These are phyloP conservation scores for Pseudocercospora musae DNA, from an alignment of 2,329 filamentous ascomycete species.

Conservation along the genomic window DNA sequence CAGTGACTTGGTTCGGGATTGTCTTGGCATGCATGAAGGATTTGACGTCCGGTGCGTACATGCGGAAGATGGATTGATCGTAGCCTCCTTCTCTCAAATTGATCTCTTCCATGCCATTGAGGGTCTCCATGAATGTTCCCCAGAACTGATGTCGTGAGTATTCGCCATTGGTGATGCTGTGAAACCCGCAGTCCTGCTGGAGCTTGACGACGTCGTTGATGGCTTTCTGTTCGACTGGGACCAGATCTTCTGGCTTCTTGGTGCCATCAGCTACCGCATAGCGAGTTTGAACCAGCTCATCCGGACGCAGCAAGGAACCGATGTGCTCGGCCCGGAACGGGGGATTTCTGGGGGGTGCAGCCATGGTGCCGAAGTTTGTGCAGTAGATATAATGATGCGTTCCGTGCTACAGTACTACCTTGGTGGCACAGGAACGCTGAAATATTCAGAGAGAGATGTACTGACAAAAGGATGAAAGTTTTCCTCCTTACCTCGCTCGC, in stretches of 20 bases:
- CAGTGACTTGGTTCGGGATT: conserved; percentile 55
- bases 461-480: background rate
- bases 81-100: conserved; percentile 37
- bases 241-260: conserved; percentile 26
- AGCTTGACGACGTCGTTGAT: conserved; percentile 34
- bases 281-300: conserved; percentile 59
- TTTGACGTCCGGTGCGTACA: conserved; percentile 60
- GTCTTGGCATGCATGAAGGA: conserved; percentile 58
- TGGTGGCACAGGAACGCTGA: background rate
- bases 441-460: background rate
- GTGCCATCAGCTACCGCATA: conserved; percentile 43
- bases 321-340: conserved; percentile 70
- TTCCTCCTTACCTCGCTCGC: background rate
- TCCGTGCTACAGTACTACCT: background rate
- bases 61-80: conserved; percentile 52
- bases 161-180: conserved; percentile 35
- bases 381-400: background rate
- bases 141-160: conserved; percentile 34
- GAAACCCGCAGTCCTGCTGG: conserved; percentile 34
- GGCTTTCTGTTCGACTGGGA: conserved; percentile 33
- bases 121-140: conserved; percentile 36
- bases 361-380: conserved; percentile 50
- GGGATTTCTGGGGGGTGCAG: conserved; percentile 46
- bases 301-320: conserved; percentile 65
- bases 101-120: conserved; percentile 49